These are phyloP conservation scores for Quercus bicolor DNA, from an alignment of 306 rosid genomes.

Conservation along the genomic window DNA sequence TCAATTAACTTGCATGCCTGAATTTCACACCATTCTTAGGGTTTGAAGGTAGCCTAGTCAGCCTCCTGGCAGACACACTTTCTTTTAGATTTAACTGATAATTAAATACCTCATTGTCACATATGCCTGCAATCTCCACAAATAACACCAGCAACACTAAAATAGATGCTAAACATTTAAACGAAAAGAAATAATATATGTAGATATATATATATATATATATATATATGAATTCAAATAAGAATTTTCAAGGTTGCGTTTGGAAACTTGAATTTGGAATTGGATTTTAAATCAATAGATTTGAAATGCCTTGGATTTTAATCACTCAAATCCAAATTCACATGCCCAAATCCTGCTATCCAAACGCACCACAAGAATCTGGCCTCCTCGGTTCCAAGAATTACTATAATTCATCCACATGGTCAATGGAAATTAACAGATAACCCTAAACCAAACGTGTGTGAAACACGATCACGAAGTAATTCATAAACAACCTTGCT, in stretches of 20 bases:
- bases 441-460: background rate
- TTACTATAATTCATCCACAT: background rate
- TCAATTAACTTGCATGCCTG: conserved; percentile 51
- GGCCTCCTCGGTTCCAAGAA: background rate
- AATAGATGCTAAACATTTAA: background rate
- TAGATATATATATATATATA: background rate
- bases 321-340: too few species aligned
- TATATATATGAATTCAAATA: background rate
- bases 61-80: conserved; percentile 46
- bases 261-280: too few species aligned
- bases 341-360: too few species aligned
- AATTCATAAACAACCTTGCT: background rate
- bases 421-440: background rate
- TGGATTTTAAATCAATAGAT: too few species aligned
- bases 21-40: conserved; percentile 71
- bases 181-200: background rate
- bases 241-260: background rate
- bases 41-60: conserved; percentile 48
- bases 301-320: too few species aligned
- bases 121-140: conserved; percentile 50
- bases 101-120: conserved; percentile 43
- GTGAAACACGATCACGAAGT: too few species aligned
- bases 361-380: background rate
- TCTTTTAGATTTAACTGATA: conserved; percentile 56
- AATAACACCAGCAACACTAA: conserved; percentile 13